Base-by-base conservation (phyloP, 306 rosid species). In the Delonix regia region DNA sequence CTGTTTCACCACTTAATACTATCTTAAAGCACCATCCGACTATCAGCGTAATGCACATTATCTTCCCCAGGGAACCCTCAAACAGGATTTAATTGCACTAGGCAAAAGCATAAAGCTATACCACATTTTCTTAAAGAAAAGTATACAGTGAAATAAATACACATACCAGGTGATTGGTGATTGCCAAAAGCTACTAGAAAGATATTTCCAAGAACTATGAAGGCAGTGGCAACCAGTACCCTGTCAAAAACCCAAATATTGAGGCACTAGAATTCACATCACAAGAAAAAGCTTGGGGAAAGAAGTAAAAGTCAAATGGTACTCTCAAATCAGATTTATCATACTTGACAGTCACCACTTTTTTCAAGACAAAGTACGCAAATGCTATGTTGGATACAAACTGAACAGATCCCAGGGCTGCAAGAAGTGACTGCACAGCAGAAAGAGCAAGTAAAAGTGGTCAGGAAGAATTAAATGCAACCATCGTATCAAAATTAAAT, bases 101-200 rank as follows among this genome's bases (percentile, higher is more conserved):
- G 72, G 62, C 1, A 80, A 88, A 69, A n/a, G 57, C 27, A 81
- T 34, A 45, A 67, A 45, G 34, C 62, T 6, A 65, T 73, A 70
- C 13, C 67, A 72, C 65, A 24, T 60, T 53, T 21, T 34, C 69
- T 34, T 8, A 33, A 33, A 45, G 30, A 33, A 61, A 27, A 74
- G 13, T 24, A 83, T 30, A 79, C 21, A 78, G 13, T 57, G 44
- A 44, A 71, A 30, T 28, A 71, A 34, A 39, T 11, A 64, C 62
- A 75, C 68, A 53, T 90, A 95, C 99, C 98, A 68, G 99, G 99
- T 53, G 99, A 95, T 69, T 95, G 99, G 62, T 95, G 99, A 89
- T 95, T 95, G 71, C 99, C 99, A 85, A 95, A 95, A 75, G 98
- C 96, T 9, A 95, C 99, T 7, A 95, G 97, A 81, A 91, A 95